Evolutionary conservation across 345 rosid species (phyloP).

Genomic region (Garcia nutans): DNA sequence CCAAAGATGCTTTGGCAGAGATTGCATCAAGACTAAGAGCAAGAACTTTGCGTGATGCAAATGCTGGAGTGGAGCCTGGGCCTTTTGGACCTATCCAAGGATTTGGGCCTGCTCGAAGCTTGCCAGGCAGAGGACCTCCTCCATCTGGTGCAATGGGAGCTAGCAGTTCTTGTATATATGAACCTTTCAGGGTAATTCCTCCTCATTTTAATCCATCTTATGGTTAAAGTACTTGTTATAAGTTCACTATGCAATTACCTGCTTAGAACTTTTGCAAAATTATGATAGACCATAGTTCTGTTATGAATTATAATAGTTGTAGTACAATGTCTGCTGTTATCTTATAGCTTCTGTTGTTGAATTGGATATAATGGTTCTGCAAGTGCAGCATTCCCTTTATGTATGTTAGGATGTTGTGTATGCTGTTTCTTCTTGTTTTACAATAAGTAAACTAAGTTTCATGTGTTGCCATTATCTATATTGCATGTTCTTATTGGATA

Average conservation of each 20-base stretch:
- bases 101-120: slow-evolving; percentile 33
- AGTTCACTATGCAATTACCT: neutral
- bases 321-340: neutral
- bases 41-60: slow-evolving; percentile 51
- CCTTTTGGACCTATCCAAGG: slow-evolving; percentile 34
- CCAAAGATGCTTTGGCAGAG: slow-evolving; percentile 58
- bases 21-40: slow-evolving; percentile 47
- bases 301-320: neutral
- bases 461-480: neutral
- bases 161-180: slow-evolving; percentile 40
- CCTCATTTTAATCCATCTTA: neutral
- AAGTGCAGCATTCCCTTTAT: neutral
- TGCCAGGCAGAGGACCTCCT: slow-evolving; percentile 31
- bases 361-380: neutral
- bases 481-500: neutral
- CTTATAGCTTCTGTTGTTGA: neutral
- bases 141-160: slow-evolving; percentile 31
- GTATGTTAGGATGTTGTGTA: neutral
- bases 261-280: neutral
- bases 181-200: slow-evolving; percentile 35
- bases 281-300: neutral
- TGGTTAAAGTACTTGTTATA: neutral
- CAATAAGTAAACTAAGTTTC: neutral
- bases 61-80: slow-evolving; percentile 38
- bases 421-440: neutral